Conservation (phyloP, 164 flowering plant species). For the Magnolia sinica region DNA sequence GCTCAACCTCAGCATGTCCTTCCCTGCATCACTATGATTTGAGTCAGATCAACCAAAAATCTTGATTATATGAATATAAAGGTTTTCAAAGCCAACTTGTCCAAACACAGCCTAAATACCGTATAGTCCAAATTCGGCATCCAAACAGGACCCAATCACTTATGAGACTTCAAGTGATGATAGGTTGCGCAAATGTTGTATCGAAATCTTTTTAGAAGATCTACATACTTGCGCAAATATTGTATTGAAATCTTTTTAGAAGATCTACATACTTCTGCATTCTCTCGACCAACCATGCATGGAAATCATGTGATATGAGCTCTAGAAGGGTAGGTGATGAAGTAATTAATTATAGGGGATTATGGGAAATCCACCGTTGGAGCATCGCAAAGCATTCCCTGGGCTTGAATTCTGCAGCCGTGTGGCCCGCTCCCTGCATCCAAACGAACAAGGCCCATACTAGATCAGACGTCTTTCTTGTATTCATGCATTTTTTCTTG, state of each 20-base stretch:
- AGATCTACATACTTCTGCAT: not conserved
- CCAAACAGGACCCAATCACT: no score
- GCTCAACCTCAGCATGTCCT: no score
- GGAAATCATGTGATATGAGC: not conserved
- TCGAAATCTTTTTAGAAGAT: not conserved
- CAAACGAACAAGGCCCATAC: not conserved
- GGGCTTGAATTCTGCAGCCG: slow-evolving; percentile 12
- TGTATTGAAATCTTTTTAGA: not conserved
- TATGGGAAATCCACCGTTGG: slow-evolving; percentile 12
- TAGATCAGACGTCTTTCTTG: not conserved
- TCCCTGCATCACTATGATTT: no score
- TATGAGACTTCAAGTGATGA: no score
- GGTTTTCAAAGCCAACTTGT: no score
- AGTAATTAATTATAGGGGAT: slow-evolving; percentile 1
- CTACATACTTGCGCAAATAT: not conserved
- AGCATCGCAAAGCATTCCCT: slow-evolving; percentile 17
- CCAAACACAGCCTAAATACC: no score
- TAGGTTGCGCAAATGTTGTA: no score
- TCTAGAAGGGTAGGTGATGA: not conserved
- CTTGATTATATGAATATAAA: no score
- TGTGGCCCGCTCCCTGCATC: slow-evolving; percentile 21
- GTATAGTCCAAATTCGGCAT: no score
- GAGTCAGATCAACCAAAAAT: no score
- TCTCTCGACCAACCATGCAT: not conserved
- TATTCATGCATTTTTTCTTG: not conserved